Evolutionary conservation across 1,284 basidiomycete genomes (phyloP).

Genomic region (Thelephora terrestris): DNA sequence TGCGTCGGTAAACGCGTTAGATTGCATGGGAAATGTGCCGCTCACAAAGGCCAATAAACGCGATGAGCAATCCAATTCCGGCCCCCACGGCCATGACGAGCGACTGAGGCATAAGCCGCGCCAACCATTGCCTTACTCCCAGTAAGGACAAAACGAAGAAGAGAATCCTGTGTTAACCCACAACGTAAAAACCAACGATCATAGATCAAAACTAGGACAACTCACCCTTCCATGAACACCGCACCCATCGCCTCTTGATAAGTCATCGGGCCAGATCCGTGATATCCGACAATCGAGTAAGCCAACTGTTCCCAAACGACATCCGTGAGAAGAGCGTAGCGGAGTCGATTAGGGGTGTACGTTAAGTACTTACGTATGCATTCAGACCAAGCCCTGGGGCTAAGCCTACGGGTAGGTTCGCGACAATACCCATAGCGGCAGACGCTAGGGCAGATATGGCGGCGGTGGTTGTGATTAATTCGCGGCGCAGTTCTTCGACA

Average conservation of each 20-base stretch:
- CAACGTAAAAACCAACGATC: background rate
- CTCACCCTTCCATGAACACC: conserved; percentile 78
- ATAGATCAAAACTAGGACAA: background rate
- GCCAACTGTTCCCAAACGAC: conserved; percentile 48
- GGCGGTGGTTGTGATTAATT: conserved; percentile 73
- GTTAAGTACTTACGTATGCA: conserved; percentile 54
- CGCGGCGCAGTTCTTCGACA: conserved; percentile 54
- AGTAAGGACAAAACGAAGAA: conserved; percentile 78
- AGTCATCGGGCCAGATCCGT: conserved; percentile 66
- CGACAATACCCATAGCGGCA: conserved; percentile 74
- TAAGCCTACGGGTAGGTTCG: conserved; percentile 79
- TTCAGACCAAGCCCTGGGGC: conserved; percentile 77
- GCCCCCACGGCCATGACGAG: conserved; percentile 78
- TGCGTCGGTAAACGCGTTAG: background rate
- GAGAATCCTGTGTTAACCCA: conserved; percentile 42
- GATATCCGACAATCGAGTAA: conserved; percentile 80
- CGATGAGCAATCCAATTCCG: conserved; percentile 84
- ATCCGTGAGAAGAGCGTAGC: background rate
- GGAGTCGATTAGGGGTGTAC: background rate
- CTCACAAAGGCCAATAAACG: conserved; percentile 63
- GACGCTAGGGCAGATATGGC: conserved; percentile 69
- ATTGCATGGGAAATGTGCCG: conserved; percentile 11
- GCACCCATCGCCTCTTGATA: too few species aligned
- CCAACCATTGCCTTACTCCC: conserved; percentile 85
- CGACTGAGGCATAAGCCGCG: too few species aligned